Percentiles rank a stretch among this genome's conserved stretches.
Conservation (phyloP, 306 rosid species). For the Malus sieversii region DNA sequence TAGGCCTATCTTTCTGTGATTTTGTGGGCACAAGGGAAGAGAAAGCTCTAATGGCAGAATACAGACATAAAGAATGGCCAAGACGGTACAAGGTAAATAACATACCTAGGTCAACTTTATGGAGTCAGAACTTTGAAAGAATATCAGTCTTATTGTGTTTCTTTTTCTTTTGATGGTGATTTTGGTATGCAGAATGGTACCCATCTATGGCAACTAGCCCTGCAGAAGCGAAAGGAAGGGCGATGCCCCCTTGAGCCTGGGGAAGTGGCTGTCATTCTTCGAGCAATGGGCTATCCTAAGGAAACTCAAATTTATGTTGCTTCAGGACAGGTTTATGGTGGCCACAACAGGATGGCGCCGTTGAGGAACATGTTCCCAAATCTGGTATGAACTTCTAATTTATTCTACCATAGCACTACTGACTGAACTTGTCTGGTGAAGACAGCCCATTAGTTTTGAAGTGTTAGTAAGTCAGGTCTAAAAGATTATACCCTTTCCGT, state of each 20-base stretch:
- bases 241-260: conserved; percentile 98
- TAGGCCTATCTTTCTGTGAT: conserved; percentile 94
- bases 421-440: neutral
- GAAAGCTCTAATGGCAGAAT: conserved; percentile 89
- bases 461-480: neutral
- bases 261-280: conserved; percentile 96
- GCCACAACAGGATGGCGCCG: conserved; percentile 97
- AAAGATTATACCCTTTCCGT: neutral
- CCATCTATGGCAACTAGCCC: conserved; percentile 95
- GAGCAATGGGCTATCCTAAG: conserved; percentile 96
- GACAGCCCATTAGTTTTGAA: neutral
- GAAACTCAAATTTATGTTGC: conserved; percentile 99
- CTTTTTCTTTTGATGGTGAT: conserved; percentile 17
- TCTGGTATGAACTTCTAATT: conserved; percentile 39
- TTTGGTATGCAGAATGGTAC: conserved; percentile 82
- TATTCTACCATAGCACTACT: neutral
- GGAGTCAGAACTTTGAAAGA: conserved; percentile 9
- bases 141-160: neutral
- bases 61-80: conserved; percentile 95
- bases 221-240: conserved; percentile 98
- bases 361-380: conserved; percentile 93
- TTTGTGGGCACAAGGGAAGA: conserved; percentile 98
- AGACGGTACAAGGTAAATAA: conserved; percentile 82
- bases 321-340: conserved; percentile 98
- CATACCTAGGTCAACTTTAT: conserved; percentile 10